Base-by-base conservation (phyloP, 305 asterid genomes). In the Coffea humblotiana region DNA sequence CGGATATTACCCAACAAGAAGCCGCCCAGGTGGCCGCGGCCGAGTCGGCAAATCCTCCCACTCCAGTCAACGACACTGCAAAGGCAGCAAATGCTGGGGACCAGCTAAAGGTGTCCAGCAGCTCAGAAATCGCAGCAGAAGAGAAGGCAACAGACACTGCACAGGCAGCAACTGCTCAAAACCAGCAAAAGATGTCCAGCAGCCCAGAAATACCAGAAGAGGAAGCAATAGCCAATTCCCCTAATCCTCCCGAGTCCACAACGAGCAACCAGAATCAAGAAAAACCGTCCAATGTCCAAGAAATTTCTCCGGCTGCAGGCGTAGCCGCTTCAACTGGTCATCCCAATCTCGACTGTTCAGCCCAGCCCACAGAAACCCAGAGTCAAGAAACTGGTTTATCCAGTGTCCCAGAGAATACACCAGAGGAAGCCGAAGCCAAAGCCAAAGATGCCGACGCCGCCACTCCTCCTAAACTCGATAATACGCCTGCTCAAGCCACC, bases 331-430 rank as follows among this genome's bases (percentile, higher is more conserved):
- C 67, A 32, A 2, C 15, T 8, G 7, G 6, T 66, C 71, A 56
- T 71, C 56, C 75, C 1, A 67, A 32, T 32, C 72, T 66, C 37
- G 71, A 66, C 47, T 15, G 35, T 14, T 67, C 48, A 67, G n/a
- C 47, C 8, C 71, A 32, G 47, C 71, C 16, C 35, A 32, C n/a
- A 35, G 15, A 4, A 35, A 14, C 25, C 2, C 49, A 19, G 52
- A 69, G 43, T 40, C 73, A 69, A 69, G 52, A 40, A 69, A 69
- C 52, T 51, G 16, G 15, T 5, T 29, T 13, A 5, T 14, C 45
- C 71, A 73, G 49, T 16, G 27, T 60, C 32, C 67, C 77, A 32
- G 78, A 75, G 32, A 75, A 37, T 58, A 75, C 54, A 75, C 52
- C 45, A 56, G 54, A 35, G 54, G 78, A 56, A 74, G 43, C 65